A percentile compares a stretch with the other conserved stretches of the same genome.
Evolutionary conservation across 2,329 filamentous ascomycete genomes (phyloP).

Genomic region (Hypoxylon sp.): DNA sequence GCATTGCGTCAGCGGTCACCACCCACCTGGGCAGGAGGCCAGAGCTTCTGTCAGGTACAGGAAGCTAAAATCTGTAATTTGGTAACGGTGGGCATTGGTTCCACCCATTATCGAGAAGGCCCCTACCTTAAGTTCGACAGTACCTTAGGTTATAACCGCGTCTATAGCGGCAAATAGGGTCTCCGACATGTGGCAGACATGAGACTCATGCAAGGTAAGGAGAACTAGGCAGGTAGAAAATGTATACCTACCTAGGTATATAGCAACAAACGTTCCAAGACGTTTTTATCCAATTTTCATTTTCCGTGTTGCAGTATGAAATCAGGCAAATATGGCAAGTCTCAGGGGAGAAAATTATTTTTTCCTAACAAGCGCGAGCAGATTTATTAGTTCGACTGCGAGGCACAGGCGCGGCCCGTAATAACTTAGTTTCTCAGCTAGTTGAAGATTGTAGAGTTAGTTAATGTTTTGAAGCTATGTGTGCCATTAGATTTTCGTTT

Average conservation of each 20-base stretch:
- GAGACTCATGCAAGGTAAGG: conserved; percentile 30
- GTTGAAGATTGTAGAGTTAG: neutral
- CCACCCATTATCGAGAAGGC: conserved; percentile 3
- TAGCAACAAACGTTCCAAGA: conserved; percentile 19
- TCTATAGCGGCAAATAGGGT: neutral
- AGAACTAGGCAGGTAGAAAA: neutral
- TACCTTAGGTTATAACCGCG: neutral
- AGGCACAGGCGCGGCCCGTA: neutral
- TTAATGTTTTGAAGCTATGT: neutral
- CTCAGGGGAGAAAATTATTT: neutral
- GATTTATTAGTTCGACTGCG: neutral
- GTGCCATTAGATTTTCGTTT: too few relatives aligned
- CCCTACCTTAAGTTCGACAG: too few relatives aligned
- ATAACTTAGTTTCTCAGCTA: neutral
- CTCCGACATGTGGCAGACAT: conserved; percentile 32
- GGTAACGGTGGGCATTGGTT: conserved; percentile 19
- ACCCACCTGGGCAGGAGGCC: conserved; percentile 1
- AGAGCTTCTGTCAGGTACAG: conserved; percentile 21
- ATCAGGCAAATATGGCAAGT: neutral
- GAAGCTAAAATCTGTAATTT: conserved; percentile 31
- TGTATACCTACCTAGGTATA: too few relatives aligned
- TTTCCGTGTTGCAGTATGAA: neutral
- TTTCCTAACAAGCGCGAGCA: neutral
- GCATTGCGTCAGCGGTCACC: conserved; percentile 41
- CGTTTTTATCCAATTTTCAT: neutral